phyloP scores from a whole-genome alignment of 2,329 filamentous ascomycete genomes.

The Epichloe typhina region DNA sequence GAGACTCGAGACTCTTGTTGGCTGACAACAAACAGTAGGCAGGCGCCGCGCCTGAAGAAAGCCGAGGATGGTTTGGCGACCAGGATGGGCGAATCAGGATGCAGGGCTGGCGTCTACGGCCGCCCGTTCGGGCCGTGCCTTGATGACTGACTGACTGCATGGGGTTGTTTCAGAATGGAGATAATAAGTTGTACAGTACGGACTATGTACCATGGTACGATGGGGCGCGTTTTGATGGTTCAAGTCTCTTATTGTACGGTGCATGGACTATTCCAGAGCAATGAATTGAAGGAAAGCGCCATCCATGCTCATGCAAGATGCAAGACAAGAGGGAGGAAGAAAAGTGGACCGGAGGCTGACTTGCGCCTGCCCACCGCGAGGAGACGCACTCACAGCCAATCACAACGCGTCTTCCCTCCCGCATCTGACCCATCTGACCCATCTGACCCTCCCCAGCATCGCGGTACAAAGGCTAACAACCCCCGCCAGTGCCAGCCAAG shows the following conservation, averaged over 20 bases:
- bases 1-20: not conserved
- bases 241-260: no score
- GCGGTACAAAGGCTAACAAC: not conserved
- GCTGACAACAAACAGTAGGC: not conserved
- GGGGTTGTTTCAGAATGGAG: not conserved
- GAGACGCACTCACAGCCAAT: conserved; percentile 9
- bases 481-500: not conserved
- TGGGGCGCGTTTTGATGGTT: no score
- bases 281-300: not conserved
- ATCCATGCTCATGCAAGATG: no score
- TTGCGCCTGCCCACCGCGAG: not conserved
- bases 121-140: not conserved
- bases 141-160: no score
- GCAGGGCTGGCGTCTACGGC: not conserved
- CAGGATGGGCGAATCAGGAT: conserved; percentile 1
- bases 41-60: not conserved
- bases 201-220: no score
- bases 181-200: no score
- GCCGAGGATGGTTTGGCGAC: not conserved
- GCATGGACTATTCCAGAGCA: no score
- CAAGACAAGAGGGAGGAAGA: not conserved
- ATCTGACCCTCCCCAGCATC: conserved; percentile 8
- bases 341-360: not conserved
- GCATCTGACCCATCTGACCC: conserved; percentile 2
- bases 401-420: conserved; percentile 9